Percentiles rank a stretch among this genome's conserved stretches.
Conservation (phyloP, 2,329 filamentous ascomycete species). For the Aspergillus neoniger region DNA sequence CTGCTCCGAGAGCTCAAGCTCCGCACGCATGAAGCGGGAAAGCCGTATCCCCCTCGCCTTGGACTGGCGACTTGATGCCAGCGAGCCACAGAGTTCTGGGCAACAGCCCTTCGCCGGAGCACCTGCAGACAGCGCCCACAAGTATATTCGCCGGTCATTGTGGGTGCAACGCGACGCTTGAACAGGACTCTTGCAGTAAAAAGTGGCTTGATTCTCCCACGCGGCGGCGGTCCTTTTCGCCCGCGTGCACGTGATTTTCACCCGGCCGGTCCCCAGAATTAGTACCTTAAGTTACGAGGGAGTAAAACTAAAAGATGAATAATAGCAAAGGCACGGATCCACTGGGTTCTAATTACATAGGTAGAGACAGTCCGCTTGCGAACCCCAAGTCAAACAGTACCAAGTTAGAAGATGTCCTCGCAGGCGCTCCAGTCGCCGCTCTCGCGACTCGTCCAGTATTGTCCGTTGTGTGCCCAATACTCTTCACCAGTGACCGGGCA, state of each 20-base stretch:
- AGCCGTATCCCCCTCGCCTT: constrained; percentile 26
- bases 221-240: background rate
- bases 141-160: constrained; percentile 44
- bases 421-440: constrained; percentile 66
- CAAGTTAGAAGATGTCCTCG: constrained; percentile 69
- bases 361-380: background rate
- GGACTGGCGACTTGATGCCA: constrained; percentile 28
- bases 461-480: constrained; percentile 85
- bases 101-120: constrained; percentile 33
- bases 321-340: too few relatives aligned
- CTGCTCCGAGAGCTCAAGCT: constrained; percentile 33
- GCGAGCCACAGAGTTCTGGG: constrained; percentile 25
- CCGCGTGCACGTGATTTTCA: constrained; percentile 3
- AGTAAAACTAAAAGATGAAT: too few relatives aligned
- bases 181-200: background rate
- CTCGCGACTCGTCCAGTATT: constrained; percentile 78
- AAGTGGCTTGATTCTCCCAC: background rate
- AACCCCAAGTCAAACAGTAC: background rate
- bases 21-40: constrained; percentile 28
- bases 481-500: constrained; percentile 82
- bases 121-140: constrained; percentile 44
- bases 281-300: background rate
- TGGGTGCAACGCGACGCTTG: constrained; percentile 13
- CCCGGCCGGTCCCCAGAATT: background rate
- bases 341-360: too few relatives aligned